Evolutionary conservation across 2,329 filamentous ascomycete genomes (phyloP).

Genomic region (Ceratocystis alfenasii): DNA sequence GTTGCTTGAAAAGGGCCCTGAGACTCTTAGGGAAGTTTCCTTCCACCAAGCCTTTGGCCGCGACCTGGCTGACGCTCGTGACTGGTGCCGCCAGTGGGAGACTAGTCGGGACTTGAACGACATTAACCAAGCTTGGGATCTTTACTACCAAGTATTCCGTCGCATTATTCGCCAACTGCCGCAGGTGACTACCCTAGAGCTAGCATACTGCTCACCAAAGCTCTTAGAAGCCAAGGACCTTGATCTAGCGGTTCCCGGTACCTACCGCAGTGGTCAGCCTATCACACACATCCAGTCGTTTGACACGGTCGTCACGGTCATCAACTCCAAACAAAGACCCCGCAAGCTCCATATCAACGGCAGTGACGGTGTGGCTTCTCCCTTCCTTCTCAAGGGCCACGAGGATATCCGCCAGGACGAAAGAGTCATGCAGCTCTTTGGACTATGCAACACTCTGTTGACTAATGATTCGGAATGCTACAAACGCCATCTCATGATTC

Average conservation of each 20-base stretch:
- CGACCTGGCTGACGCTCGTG: slow-evolving; percentile 84
- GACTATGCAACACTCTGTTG: slow-evolving; percentile 89
- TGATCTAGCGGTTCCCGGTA: slow-evolving; percentile 90
- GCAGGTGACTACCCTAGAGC: slow-evolving; percentile 80
- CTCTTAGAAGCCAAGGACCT: slow-evolving; percentile 75
- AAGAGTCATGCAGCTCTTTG: slow-evolving; percentile 98
- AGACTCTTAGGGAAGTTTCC: slow-evolving; percentile 89
- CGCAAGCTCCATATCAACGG: slow-evolving; percentile 79
- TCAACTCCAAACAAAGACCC: slow-evolving; percentile 92
- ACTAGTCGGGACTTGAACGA: slow-evolving; percentile 83
- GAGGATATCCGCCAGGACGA: slow-evolving; percentile 99
- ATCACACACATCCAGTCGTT: slow-evolving; percentile 81
- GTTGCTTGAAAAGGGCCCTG: slow-evolving; percentile 77
- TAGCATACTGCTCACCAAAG: slow-evolving; percentile 94
- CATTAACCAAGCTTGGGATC: slow-evolving; percentile 95
- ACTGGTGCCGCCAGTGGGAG: slow-evolving; percentile 91
- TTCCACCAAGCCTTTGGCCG: slow-evolving; percentile 96
- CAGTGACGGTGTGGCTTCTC: slow-evolving; percentile 77
- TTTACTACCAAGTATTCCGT: slow-evolving; percentile 97
- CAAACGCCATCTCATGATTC: slow-evolving; percentile 93
- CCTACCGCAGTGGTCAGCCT: slow-evolving; percentile 66
- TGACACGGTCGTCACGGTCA: slow-evolving; percentile 78
- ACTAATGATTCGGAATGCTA: slow-evolving; percentile 90
- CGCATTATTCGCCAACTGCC: slow-evolving; percentile 88
- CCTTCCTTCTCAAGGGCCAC: slow-evolving; percentile 92